Evolutionary conservation across 805 yeast species (phyloP), one percentile per base, ranked within the genome.

Genomic region (Barnettozyma wickerhamii): DNA sequence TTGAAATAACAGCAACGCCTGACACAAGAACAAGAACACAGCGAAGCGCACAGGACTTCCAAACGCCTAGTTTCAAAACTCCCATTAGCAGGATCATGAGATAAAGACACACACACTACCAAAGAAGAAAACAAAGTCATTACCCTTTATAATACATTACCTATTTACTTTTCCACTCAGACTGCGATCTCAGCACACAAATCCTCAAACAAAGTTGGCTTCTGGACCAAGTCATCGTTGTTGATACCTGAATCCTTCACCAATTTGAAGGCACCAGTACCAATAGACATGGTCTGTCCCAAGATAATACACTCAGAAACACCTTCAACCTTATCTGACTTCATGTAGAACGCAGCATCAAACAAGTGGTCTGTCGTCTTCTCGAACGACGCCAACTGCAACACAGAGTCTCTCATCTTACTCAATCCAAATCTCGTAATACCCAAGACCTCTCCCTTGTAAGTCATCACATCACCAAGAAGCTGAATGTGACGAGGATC

Each of bases 401-500:
- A 71, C 20, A 93, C 99, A 21, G 96, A 86, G 64, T 93, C 99
- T 68, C 99, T 81, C 98, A 93, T 93, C 64, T 95, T 93, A 55
- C 96, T 91, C 52, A 93, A 72, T 52, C 99, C 99, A 57, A 93
- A 93, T 68, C 99, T 78, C 2, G 99, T 93, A 60, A 93, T 93
- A 64, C 99, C 99, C 52, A 95, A 74, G 10, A 93, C 95, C 62
- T 93, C 99, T 45, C 99, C 99, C 67, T 93, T 93, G 64, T 87
- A 93, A 0, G 98, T 88, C 99, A 93, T 93, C 37, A 93, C 98
- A 64, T 93, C 99, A 50, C 99, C 99, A 49, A 93, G 69, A 35
- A 93, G 71, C 68, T 93, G 98, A 62, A 95, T 90, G 64, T 93
- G 99, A 72, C 99, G 95, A 46, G 98, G 99, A 72, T 93, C 99